Percentiles rank a stretch among this genome's conserved stretches.
Conservation (phyloP, 257 asterid genomes). For the Thymus quinquecostatus region DNA sequence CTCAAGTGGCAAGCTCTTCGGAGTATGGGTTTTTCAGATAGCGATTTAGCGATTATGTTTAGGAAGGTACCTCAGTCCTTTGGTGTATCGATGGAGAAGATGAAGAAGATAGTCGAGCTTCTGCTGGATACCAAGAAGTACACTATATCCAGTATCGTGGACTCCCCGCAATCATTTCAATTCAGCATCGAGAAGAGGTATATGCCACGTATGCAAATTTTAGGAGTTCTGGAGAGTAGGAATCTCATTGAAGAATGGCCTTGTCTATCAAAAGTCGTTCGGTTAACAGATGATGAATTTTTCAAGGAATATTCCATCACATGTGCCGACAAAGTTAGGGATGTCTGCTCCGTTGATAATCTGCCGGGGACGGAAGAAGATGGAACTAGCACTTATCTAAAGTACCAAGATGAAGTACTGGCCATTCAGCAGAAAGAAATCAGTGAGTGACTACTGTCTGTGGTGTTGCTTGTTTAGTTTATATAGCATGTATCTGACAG, state of each 20-base stretch:
- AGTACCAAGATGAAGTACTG: no score
- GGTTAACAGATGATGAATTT: no score
- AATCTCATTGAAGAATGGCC: background rate
- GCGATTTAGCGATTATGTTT: background rate
- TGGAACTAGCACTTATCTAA: no score
- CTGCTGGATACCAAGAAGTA: background rate
- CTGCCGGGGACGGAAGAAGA: no score
- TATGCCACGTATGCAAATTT: background rate
- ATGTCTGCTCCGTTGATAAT: no score
- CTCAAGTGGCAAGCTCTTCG: background rate
- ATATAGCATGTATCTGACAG: no score
- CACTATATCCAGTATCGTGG: background rate
- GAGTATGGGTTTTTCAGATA: background rate
- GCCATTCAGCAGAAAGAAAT: no score
- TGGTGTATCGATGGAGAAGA: background rate
- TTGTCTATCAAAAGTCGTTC: no score
- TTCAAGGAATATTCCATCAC: no score
- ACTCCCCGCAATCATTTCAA: background rate
- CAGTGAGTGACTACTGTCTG: no score
- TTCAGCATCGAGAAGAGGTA: background rate
- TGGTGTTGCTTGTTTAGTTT: no score
- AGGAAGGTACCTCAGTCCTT: background rate
- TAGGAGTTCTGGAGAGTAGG: background rate
- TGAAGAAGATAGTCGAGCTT: constrained; percentile 1
- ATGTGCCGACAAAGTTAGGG: no score